A percentile compares a stretch with the other conserved stretches of the same genome.
Conservation (phyloP, 2,329 filamentous ascomycete genomes). For the Pestalotiopsis sp. region DNA sequence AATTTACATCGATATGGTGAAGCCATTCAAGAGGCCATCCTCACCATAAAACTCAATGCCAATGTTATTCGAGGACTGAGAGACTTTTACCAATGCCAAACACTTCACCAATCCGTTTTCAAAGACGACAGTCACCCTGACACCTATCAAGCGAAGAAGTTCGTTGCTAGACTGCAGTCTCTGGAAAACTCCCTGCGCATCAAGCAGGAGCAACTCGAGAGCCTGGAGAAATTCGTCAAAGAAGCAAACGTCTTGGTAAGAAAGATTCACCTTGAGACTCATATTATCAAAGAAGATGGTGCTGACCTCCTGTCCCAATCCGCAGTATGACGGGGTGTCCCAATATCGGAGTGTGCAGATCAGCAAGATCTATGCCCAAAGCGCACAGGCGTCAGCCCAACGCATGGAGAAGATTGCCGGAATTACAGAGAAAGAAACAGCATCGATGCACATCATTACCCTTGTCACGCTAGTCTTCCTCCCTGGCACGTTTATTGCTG, state of each 20-base stretch:
- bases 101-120: background rate
- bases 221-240: background rate
- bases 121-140: background rate
- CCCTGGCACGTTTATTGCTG: background rate
- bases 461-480: background rate
- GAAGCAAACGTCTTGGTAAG: background rate
- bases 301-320: background rate
- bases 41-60: background rate
- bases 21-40: background rate
- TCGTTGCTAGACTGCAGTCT: background rate
- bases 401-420: background rate
- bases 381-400: background rate
- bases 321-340: background rate
- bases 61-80: background rate
- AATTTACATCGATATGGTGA: background rate
- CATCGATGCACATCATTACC: background rate
- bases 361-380: background rate
- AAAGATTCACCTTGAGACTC: background rate
- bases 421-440: background rate
- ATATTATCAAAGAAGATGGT: background rate
- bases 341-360: background rate
- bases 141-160: fast-evolving
- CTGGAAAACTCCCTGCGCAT: background rate
- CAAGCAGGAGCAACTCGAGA: background rate
- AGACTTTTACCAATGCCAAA: background rate